These are phyloP conservation scores for Colletotrichum tabaci DNA, from an alignment of 2,329 filamentous ascomycete genomes.

Conservation along the genomic window DNA sequence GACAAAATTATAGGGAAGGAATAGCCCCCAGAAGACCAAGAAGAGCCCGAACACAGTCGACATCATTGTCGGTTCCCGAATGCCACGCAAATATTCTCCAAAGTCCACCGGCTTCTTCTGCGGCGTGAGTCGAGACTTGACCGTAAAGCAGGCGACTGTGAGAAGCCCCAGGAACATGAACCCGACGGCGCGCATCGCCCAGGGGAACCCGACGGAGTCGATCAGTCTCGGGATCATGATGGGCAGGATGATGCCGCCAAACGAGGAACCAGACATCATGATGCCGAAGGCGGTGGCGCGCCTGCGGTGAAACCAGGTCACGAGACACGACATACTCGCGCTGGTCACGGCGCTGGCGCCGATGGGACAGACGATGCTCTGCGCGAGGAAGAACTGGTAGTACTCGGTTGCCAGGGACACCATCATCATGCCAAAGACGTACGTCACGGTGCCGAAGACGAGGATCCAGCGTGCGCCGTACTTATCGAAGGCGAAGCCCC, in stretches of 20 bases:
- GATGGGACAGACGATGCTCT: conserved; percentile 56
- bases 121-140: conserved; percentile 60
- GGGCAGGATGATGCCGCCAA: conserved; percentile 71
- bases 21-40: conserved; percentile 69
- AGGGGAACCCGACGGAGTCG: conserved; percentile 59
- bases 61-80: conserved; percentile 62
- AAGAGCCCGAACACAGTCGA: conserved; percentile 63
- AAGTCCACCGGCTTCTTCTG: conserved; percentile 61
- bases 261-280: conserved; percentile 66
- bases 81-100: conserved; percentile 60
- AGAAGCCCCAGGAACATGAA: conserved; percentile 61
- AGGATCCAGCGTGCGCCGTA: conserved; percentile 74
- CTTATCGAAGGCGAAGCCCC: conserved; percentile 73
- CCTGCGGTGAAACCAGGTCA: conserved; percentile 67
- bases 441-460: conserved; percentile 66
- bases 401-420: conserved; percentile 63
- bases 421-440: conserved; percentile 78
- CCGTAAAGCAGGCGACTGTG: conserved; percentile 53
- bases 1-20: conserved; percentile 68
- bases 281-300: conserved; percentile 69
- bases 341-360: conserved; percentile 62
- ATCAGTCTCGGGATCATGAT: conserved; percentile 72
- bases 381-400: conserved; percentile 62
- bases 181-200: conserved; percentile 64
- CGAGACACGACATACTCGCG: conserved; percentile 58